phyloP scores from a whole-genome alignment of 495 filamentous ascomycete species.

The Tuber brumale region DNA sequence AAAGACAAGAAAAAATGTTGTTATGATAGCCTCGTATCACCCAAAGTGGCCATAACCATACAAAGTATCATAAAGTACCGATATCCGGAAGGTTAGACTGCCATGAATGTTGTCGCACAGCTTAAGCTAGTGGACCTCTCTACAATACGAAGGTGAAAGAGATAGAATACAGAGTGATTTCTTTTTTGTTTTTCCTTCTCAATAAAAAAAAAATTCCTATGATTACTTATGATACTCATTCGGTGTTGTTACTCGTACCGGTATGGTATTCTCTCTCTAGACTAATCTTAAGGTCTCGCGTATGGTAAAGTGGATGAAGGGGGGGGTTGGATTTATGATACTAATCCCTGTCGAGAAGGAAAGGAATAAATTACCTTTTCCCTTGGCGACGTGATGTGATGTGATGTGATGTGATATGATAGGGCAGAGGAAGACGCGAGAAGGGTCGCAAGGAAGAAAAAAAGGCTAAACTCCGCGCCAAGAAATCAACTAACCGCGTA shows the following conservation, averaged over 20 bases:
- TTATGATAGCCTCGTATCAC: neutral
- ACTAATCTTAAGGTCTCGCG: neutral
- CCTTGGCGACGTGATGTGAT: neutral
- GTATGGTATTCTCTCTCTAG: neutral
- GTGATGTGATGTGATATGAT: slow-evolving; percentile 26
- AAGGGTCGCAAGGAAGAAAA: slow-evolving; percentile 28
- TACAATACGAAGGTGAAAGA: neutral
- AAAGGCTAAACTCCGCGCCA: slow-evolving; percentile 31
- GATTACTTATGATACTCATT: neutral
- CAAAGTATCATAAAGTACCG: neutral
- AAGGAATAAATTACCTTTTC: neutral
- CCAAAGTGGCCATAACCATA: neutral
- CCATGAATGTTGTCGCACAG: neutral
- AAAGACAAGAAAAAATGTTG: neutral
- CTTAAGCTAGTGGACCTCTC: neutral
- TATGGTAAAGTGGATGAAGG: neutral
- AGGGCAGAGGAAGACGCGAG: slow-evolving; percentile 33
- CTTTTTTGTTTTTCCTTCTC: slow-evolving; percentile 4
- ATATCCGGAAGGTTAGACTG: neutral
- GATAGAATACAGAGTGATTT: neutral
- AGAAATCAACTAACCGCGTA: slow-evolving; percentile 29
- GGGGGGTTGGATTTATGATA: neutral
- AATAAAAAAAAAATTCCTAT: neutral
- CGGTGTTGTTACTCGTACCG: neutral
- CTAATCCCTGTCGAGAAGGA: neutral